Evolutionary conservation across 2,329 filamentous ascomycete species (phyloP), one percentile per base, ranked within the genome.

Genomic region (Bipolaris zeicola): DNA sequence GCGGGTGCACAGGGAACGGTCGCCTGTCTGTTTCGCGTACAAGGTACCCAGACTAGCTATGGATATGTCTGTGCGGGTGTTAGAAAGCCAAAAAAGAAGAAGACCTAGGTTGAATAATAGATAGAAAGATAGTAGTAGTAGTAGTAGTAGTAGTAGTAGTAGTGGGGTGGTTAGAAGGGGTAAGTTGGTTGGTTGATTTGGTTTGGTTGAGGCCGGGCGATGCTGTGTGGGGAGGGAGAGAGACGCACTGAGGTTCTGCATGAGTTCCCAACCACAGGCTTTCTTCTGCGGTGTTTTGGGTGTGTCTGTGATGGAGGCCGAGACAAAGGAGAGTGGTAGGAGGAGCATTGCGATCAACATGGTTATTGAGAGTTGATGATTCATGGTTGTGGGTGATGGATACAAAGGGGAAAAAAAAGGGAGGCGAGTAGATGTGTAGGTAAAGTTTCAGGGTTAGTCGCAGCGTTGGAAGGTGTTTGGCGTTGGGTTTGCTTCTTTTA

Each of bases 241-340:
- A 16, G 38, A 46, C 42, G 13, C 46, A 58, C 58, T 28, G 16
- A 55, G 38, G 28, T 55, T 45, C 38, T 60, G 45, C 58, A 60
- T 60, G 26, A 60, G 55, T 52, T 60, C 58, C 58, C 58, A 60
- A 22, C 58, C 58, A 42, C 58, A 60, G 2, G 39, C 44, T 36
- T 41, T 18, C n/a, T 48, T 48, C 22, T 38, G 33, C n/a, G 10
- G 18, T 28, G 34, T 38, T 26, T 6, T 45, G n/a, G n/a, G 42
- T 11, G 4, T 22, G 42, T 16, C 26, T 11, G 16, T 2, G 11
- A 28, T 28, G 16, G 45, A 38, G 7, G 33, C 34, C 7, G 38
- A 13, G 24, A 18, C 13, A 46, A 36, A 7, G 34, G 45, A 38
- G 26, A 28, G 26, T 6, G 37, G 7, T 26, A 44, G 24, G 24